Percentiles rank a stretch among this genome's conserved stretches.
Conservation (phyloP, 108 stramenopile genomes). For the Cyclostephanos invisitatus region DNA sequence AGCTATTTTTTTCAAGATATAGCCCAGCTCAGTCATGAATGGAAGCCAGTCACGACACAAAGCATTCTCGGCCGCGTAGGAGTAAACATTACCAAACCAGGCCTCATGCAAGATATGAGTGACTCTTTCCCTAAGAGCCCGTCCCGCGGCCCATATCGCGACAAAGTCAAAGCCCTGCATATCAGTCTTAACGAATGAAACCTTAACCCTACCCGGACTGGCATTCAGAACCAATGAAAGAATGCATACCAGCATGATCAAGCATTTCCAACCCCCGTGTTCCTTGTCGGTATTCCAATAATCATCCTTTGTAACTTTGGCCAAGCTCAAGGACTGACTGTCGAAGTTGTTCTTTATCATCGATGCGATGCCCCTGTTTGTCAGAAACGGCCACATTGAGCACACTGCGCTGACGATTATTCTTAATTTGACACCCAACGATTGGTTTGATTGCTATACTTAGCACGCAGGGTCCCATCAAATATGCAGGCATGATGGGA, state of each 20-base stretch:
- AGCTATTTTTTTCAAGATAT: neutral
- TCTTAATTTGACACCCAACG: conserved; percentile 4
- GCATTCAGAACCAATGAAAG: conserved; percentile 10
- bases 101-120: conserved; percentile 11
- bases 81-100: conserved; percentile 12
- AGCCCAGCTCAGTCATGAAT: conserved; percentile 20
- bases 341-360: neutral
- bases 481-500: conserved; percentile 19
- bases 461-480: conserved; percentile 16
- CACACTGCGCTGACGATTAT: conserved; percentile 17
- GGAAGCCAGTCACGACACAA: conserved; percentile 29
- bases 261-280: conserved; percentile 2
- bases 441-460: conserved; percentile 23
- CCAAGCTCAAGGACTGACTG: conserved; percentile 1
- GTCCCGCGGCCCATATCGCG: neutral
- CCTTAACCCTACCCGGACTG: conserved; percentile 3
- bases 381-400: conserved; percentile 11
- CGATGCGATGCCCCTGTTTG: neutral
- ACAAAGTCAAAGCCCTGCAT: conserved; percentile 28
- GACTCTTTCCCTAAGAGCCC: neutral
- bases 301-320: neutral
- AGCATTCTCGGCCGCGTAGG: conserved; percentile 15
- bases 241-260: conserved; percentile 6
- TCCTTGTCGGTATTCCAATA: conserved; percentile 16
- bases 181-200: conserved; percentile 23